These are phyloP conservation scores for Boletus speciosus DNA, from an alignment of 768 basidiomycete species.

Conservation along the genomic window DNA sequence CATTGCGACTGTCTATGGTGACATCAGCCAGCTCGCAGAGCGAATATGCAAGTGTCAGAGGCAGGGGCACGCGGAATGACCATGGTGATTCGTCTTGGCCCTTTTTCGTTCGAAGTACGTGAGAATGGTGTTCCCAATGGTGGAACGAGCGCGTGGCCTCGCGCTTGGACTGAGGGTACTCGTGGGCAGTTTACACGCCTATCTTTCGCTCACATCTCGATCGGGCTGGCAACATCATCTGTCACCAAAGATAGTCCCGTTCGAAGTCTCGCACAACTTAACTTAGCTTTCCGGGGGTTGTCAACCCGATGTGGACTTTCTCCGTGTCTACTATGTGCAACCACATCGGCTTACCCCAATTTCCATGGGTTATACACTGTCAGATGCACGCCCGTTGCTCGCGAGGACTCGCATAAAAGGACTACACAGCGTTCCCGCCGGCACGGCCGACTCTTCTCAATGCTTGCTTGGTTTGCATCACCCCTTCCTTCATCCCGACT, in stretches of 20 bases:
- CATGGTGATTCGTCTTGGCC: slow-evolving; percentile 67
- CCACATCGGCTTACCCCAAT: no score
- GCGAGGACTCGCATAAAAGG: not conserved
- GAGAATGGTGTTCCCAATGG: slow-evolving; percentile 7
- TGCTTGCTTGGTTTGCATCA: slow-evolving; percentile 34
- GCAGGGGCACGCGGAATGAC: slow-evolving; percentile 57
- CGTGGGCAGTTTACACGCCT: no score
- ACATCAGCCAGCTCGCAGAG: slow-evolving; percentile 50
- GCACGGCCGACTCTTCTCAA: slow-evolving; percentile 28
- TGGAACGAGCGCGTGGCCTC: slow-evolving; percentile 24
- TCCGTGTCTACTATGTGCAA: not conserved
- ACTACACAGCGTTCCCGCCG: not conserved
- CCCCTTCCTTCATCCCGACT: slow-evolving; percentile 33
- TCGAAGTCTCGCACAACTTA: no score
- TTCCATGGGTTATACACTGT: not conserved
- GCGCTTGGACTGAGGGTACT: slow-evolving; percentile 24
- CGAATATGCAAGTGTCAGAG: slow-evolving; percentile 54
- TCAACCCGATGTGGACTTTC: no score
- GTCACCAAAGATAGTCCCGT: no score
- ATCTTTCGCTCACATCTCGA: no score
- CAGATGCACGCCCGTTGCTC: not conserved
- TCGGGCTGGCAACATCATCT: no score
- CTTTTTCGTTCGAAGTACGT: slow-evolving; percentile 9
- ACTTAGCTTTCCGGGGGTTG: no score
- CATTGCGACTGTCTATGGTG: slow-evolving; percentile 55